Evolutionary conservation across 2,329 filamentous ascomycete species (phyloP), one percentile per base, ranked within the genome.

Genomic region (Apiospora malaysiana): DNA sequence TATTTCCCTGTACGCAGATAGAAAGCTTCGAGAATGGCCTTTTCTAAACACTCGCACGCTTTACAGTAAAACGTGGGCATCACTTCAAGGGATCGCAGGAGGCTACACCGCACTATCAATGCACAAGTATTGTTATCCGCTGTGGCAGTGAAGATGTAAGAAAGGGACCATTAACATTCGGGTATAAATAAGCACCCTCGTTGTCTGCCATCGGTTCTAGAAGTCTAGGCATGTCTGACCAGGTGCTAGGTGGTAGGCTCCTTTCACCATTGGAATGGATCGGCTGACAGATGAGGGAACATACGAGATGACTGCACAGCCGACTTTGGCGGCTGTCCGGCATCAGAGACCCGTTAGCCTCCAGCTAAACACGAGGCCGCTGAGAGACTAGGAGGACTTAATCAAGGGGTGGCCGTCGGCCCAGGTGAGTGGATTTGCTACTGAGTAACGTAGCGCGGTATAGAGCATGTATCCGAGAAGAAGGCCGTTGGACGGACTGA

Each of bases 261-360:
- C 2, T 56, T 9, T 27, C 7, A 32, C 25, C 9, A 56, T 32
- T 21, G 14, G 14, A 5, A 32, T 56, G 27, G 16, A 18, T 21
- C 27, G 49, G 49, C 25, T 32, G 49, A 32, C 25, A 56, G 49
- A 25, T 32, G 14, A 56, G 49, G 49, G 49, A 14, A 32, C 21
- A 21, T 4, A 56, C 8, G 25, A 56, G 12, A 18, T 16, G 49
- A 18, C 49, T 25, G 49, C 49, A 56, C 49, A 56, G 49, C 49
- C 25, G 49, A 32, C 25, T 56, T 56, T 32, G 32, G 25, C 14
- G 49, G 25, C 25, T 56, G 49, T 14, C 32, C 49, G 49, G 49
- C 51, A 59, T 37, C 51, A 59, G 51, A 37, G 51, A 37, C 27
- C 51, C 27, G 51, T 59, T 59, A 37, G 27, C 27, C 51, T 59